Percentiles rank a stretch among this genome's conserved stretches.
Evolutionary conservation across 306 rosid genomes (phyloP).

Genomic region (Malus asiatica): DNA sequence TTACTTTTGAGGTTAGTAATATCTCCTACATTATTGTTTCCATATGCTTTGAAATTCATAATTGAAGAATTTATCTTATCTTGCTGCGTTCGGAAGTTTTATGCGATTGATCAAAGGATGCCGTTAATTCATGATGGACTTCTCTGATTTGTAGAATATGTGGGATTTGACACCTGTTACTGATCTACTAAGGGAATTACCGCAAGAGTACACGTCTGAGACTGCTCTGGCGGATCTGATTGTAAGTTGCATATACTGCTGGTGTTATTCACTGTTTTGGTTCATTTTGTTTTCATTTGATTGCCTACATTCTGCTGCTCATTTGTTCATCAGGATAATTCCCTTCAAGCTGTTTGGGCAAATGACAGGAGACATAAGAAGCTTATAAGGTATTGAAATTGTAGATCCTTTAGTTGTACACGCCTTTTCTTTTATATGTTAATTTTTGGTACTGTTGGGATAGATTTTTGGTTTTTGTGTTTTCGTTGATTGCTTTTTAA

Average conservation of each 20-base stretch:
- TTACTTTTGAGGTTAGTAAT: slow-evolving; percentile 35
- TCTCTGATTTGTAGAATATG: slow-evolving; percentile 42
- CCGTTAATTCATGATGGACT: background rate
- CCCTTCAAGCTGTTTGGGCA: slow-evolving; percentile 67
- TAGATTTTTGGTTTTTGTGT: background rate
- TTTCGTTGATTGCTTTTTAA: background rate
- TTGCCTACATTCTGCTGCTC: background rate
- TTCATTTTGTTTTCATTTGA: background rate
- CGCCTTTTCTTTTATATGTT: background rate
- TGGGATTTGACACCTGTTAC: slow-evolving; percentile 68
- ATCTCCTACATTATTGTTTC: background rate
- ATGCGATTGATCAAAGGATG: background rate
- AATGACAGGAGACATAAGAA: slow-evolving; percentile 16
- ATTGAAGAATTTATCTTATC: background rate
- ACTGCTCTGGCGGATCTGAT: slow-evolving; percentile 64
- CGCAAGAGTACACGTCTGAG: slow-evolving; percentile 48
- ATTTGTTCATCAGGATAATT: slow-evolving; percentile 47
- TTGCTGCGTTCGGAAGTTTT: background rate
- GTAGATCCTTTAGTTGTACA: background rate
- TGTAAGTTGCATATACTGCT: slow-evolving; percentile 26
- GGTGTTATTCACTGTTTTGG: background rate
- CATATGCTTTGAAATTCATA: background rate
- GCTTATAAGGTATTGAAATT: slow-evolving; percentile 28
- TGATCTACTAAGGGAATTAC: slow-evolving; percentile 43
- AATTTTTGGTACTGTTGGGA: background rate